Percentiles rank a stretch among this genome's conserved stretches.
phyloP scores from a whole-genome alignment of 2,329 filamentous ascomycete genomes.

The Nemania diffusa region DNA sequence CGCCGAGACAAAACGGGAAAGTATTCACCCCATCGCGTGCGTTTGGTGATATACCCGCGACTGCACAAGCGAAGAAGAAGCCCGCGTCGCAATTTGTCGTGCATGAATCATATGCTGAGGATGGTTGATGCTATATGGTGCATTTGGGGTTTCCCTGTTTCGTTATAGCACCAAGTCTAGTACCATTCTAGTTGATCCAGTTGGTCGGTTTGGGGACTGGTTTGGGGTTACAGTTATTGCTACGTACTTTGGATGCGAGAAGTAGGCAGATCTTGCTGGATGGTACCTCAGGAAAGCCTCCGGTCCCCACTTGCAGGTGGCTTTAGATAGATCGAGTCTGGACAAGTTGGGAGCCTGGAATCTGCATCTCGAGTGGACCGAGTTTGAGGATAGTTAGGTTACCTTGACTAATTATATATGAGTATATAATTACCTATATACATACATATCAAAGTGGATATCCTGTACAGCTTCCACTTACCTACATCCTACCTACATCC shows the following conservation, averaged over 20 bases:
- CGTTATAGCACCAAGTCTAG: neutral
- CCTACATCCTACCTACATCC: neutral
- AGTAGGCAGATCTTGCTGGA: constrained; percentile 6
- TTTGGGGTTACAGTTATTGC: constrained; percentile 6
- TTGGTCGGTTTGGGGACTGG: constrained; percentile 2
- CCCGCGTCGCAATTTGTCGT: neutral
- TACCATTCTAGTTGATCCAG: neutral
- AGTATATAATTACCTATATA: neutral
- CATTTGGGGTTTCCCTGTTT: constrained; percentile 15
- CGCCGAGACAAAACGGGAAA: constrained; percentile 38
- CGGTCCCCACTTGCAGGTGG: constrained; percentile 3
- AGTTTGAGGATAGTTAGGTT: too few relatives aligned
- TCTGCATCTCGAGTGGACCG: neutral
- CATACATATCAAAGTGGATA: neutral
- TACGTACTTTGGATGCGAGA: neutral
- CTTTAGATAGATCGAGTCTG: neutral
- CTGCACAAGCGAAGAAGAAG: neutral
- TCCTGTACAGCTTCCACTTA: too few relatives aligned
- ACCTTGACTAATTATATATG: too few relatives aligned
- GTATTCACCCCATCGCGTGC: constrained; percentile 9
- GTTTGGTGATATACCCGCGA: constrained; percentile 12
- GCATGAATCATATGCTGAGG: constrained; percentile 14
- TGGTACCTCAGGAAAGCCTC: constrained; percentile 17
- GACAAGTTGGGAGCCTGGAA: neutral
- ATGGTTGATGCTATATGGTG: constrained; percentile 1